Conservation (phyloP, 768 basidiomycete species). For the Sarcomyxa edulis region DNA sequence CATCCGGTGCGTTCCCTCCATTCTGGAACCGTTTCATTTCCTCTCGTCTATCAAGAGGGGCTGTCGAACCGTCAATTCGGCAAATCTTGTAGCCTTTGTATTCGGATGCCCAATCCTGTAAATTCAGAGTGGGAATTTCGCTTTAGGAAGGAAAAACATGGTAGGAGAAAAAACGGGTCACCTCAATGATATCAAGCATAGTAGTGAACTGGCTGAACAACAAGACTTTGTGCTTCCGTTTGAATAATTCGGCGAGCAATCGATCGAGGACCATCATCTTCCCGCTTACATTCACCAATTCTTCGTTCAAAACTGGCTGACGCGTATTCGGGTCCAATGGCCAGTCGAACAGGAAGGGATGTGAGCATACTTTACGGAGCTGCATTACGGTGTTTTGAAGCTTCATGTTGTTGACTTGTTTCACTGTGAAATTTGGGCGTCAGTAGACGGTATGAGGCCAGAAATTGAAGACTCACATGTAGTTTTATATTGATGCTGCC, state of each 20-base stretch:
- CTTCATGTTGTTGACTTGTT: constrained; percentile 86
- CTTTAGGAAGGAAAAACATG: not conserved
- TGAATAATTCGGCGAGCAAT: constrained; percentile 77
- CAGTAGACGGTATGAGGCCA: not conserved
- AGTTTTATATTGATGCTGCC: constrained; percentile 51
- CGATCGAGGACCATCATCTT: constrained; percentile 98
- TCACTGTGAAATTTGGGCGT: constrained; percentile 39
- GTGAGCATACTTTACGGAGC: constrained; percentile 91
- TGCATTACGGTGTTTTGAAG: constrained; percentile 97
- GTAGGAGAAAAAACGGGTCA: constrained; percentile 21
- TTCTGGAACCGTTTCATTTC: constrained; percentile 85
- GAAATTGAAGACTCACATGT: constrained; percentile 40
- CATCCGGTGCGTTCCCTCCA: constrained; percentile 53
- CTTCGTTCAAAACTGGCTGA: constrained; percentile 65
- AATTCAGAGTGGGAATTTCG: not conserved
- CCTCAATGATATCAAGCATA: constrained; percentile 94
- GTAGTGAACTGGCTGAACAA: constrained; percentile 92
- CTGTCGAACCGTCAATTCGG: constrained; percentile 87
- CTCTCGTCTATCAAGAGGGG: constrained; percentile 74
- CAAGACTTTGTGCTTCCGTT: constrained; percentile 77
- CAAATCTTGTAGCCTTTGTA: constrained; percentile 81
- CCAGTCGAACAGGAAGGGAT: constrained; percentile 90
- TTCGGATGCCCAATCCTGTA: constrained; percentile 84
- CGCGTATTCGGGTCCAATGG: constrained; percentile 57
- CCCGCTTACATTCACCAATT: constrained; percentile 82